Evolutionary conservation across 306 rosid species (phyloP), one percentile per base, ranked within the genome.

Genomic region (Rosa persica): DNA sequence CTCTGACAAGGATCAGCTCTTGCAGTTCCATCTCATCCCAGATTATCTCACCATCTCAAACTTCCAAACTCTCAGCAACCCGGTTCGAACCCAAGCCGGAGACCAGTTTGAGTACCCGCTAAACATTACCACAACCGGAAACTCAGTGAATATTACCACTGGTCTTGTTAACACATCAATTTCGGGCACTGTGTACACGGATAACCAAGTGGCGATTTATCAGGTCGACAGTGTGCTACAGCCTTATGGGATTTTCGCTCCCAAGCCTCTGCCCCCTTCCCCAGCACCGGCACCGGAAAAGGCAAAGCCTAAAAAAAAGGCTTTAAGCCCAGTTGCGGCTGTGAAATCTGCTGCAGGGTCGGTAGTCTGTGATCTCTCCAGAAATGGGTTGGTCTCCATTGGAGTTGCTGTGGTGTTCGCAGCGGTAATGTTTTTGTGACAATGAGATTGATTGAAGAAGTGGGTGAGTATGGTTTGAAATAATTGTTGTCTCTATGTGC

Each of bases 1-100:
- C 4, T 81, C 87, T 39, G 86, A 92, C 5, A 92, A 92, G 60
- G 89, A 87, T 12, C 81, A 89, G 51, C 90, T 92, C 9, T 44
- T 90, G 8, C 93, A 89, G 72, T 92, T 83, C 85, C 93, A 90
- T 79, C 60, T 87, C 1, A 86, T 88, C 17, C 87, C 95, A 25
- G 81, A 88, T 25, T 83, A 58, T 52, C 57, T 90, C 17, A 39
- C 88, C 1, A 40, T 86, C 70, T 75, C 87, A 0, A 90, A 88
- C 81, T 92, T 90, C 46, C 90, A 92, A 52, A 90, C 97, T 4
- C 74, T 90, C 8, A 90, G 92, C 17, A 92, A 92, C 81, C 97
- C 97, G 0, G 88, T 92, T 40, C 83, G 84, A 12, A 92, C 95
- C 0, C 92, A 90, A 57, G 97, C 92, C 55, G 94, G 95, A 15